Base-by-base conservation (phyloP, 2,329 filamentous ascomycete species). In the Fusarium abutilonis region DNA sequence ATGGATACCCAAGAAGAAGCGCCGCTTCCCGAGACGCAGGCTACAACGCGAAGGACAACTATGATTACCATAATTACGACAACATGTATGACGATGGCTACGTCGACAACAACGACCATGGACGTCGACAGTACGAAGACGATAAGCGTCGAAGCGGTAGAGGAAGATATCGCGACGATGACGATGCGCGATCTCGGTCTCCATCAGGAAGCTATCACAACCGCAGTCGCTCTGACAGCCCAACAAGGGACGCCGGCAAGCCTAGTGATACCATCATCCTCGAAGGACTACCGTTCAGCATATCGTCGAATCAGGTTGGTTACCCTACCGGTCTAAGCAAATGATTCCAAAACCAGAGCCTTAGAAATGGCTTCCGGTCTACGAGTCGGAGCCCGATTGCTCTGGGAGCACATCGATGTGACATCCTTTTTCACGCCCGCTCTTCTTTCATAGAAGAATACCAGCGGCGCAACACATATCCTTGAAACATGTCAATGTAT, bases 241-340 rank as follows among this genome's bases (percentile, higher is more conserved):
- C 72, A 31, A 72, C 63, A 31, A 73, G 72, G 44, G 76, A 78
- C 42, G 75, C 77, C 26, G 78, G 78, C 44, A 70, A 67, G 54
- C 81, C 81, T 29, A 82, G 77, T 62, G 78, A 82, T 60, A 84
- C 81, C 31, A 76, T 86, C 47, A 83, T 86, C 49, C 74, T 86
- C 39, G 83, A 86, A 67, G 82, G 83, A 50, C 66, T 86, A 52
- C 81, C 82, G 29, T 70, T 75, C 54, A 78, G 79, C 52, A 75
- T 83, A 56, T 79, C 80, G 56, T 76, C 81, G 72, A 77, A 78
- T 71, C 81, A 84, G 75, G 83, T 85, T 79, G 74, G 81, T 73
- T 26, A 66, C 62, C 67, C 69, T 69, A 31, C 51, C 42, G 58
- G 49, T 64, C 51, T 59, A 52, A 66, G 52, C 49, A 45, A 58